Evolutionary conservation across 768 basidiomycete genomes (phyloP), one percentile per base, ranked within the genome.

Genomic region (Serendipita sp.): DNA sequence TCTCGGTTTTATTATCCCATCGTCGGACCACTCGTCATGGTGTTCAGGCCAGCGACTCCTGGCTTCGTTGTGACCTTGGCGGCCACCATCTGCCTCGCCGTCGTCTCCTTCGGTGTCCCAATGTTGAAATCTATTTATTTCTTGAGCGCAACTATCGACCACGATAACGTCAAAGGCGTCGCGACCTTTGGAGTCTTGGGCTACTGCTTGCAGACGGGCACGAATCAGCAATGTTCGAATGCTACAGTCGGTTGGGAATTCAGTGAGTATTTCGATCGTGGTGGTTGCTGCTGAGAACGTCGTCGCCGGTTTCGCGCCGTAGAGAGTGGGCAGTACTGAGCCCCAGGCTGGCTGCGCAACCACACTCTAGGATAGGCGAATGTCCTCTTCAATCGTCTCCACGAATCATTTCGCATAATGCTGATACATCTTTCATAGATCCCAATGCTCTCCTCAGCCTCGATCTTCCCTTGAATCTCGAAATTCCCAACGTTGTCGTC

Each of bases 101-200:
- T 95, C 50, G 93, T 94, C 27, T 85, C 88, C 45, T 95, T 98
- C 75, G 88, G 86, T 63, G 90, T 92, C 6, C 96, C 95, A 0
- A 83, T 84, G 71, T 78, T 96, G 79, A 95, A 91, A 73, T 85
- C 86, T 1, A 76, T 97, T 46, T 93, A 81, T 76, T 95, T 98
- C 75, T 84, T 97, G 70, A 83, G 86, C 71, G 91, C 90, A 0
- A 78, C 75, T 29, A 76, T 91, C 48, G 67, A 77, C 1, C 73
- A 74, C 18, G 70, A 76, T 37, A 77, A 78, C 27, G 60, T 76
- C 52, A 77, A 74, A 58, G 91, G 87, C 27, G 74, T 79, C 1
- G 81, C 95, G 36, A 89, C 83, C 0, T 87, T 99, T 70, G 95
- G 95, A 6, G 89, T 89, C 0, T 75, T 96, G 62, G 95, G 95